Evolutionary conservation across 163 green algal genomes (phyloP), one percentile per base, ranked within the genome.

Genomic region (Volvox carteri): DNA sequence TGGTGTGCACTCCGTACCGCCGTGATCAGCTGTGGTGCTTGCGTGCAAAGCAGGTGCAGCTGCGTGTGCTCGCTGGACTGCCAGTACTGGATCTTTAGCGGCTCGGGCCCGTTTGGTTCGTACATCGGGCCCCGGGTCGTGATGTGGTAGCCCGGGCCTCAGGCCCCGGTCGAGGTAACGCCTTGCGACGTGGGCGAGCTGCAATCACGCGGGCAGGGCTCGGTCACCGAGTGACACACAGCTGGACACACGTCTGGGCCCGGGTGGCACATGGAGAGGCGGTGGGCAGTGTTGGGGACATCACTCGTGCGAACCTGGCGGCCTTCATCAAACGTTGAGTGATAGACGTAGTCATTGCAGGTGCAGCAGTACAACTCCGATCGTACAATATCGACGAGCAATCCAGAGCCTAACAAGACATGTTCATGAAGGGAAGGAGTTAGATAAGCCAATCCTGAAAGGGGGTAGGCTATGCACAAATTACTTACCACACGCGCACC

Each of bases 301-400:
- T n/a, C n/a, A 33, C 14, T 33, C 23, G 58, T 12, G 46, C 74
- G 1, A 23, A 91, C 92, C 52, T 93, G 48, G 2, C 91, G 33
- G 16, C 84, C 80, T 25, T 78, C 33, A n/a, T 94, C 92, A 58
- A 93, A 93, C 4, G 37, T 2, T 3, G 84, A 23, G 0, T 74
- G 11, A 78, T 93, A 93, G 2, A 93, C 65, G 46, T 92, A 93
- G 86, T 94, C 92, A 9, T 35, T 16, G 78, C 92, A 94, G 25
- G 39, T 25, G 21, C 33, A 41, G 90, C 92, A 94, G 77, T 88
- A 93, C 30, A 94, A 86, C 83, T 94, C 92, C 6, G 56, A 48
- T 23, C 88, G 85, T 2, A 78, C 33, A 8, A 75, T 12, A 62
- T 94, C 92, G 30, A 94, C 11, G 0, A 84, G 41, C 2, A 93